Evolutionary conservation across 805 yeast species (phyloP), one percentile per base, ranked within the genome.

Genomic region (Yarrowia yakushimensis): DNA sequence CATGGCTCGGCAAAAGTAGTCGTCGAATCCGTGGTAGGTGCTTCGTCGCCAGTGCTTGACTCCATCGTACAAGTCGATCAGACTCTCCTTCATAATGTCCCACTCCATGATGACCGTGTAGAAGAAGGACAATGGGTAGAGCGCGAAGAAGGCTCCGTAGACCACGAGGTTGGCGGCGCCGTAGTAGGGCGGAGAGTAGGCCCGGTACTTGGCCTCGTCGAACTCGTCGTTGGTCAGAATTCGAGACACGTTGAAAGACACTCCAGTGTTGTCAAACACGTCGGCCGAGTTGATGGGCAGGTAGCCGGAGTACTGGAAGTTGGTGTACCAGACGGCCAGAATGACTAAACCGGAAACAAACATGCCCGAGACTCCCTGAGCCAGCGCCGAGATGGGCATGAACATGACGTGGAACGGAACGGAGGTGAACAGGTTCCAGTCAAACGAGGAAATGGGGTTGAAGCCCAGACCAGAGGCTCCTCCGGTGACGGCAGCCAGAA

Each of bases 101-200:
- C 67, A 28, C 34, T 64, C 64, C 34, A 52, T 37, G 15, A 71
- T 39, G 15, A 68, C 43, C 8, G 70, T 43, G 68, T 82, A 82
- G 0, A 80, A 69, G 25, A 85, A 78, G 25, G 82, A 77, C 67
- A 84, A 79, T 6, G 88, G 86, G 66, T 83, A 82, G 52, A 81
- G 70, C 27, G 81, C 80, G 70, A 83, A 83, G 68, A 76, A 79
- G 0, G 85, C 81, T 20, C 88, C 87, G 67, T 84, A 85, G 22
- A 78, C 70, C 4, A 68, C 67, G 48, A 67, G 34, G 52, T 62
- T 57, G 33, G 66, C 88, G 9, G 90, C 88, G 31, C 83, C 69
- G 68, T 83, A 84, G 71, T 79, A 85, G 8, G 90, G 90, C 12
- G 88, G 87, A 0, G 90, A 85, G 73, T 86, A 86, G 9, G 73